Conservation (phyloP, 306 rosid species). For the Lupinus albus region DNA sequence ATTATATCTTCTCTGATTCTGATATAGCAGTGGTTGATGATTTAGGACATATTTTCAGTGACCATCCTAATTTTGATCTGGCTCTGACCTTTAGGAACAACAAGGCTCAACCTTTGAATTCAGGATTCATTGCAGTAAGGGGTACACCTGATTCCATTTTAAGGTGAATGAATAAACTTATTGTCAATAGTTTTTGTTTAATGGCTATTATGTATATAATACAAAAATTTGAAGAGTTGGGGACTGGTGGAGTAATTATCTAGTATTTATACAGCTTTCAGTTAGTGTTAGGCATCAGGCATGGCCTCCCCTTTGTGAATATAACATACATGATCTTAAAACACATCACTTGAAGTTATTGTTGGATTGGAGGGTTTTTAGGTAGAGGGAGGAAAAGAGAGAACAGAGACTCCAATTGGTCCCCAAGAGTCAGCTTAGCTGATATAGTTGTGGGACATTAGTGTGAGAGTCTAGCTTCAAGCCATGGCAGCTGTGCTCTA, state of each 20-base stretch:
- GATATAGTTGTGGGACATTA: no score
- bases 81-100: conserved; percentile 93
- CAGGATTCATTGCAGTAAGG: conserved; percentile 93
- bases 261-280: conserved; percentile 27
- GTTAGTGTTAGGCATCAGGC: conserved; percentile 1
- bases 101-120: conserved; percentile 89
- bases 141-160: conserved; percentile 77
- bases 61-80: conserved; percentile 70
- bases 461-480: no score
- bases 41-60: conserved; percentile 65
- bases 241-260: not conserved
- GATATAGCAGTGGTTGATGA: conserved; percentile 85
- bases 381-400: no score
- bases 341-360: not conserved
- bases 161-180: conserved; percentile 53
- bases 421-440: no score
- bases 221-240: not conserved
- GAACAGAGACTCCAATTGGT: no score
- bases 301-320: not conserved
- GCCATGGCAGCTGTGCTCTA: no score
- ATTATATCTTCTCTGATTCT: conserved; percentile 89
- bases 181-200: conserved; percentile 2
- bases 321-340: conserved; percentile 25
- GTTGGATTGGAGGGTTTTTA: no score
- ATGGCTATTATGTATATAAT: conserved; percentile 28